Evolutionary conservation across 2,329 filamentous ascomycete species (phyloP), one percentile per base, ranked within the genome.

Genomic region (Neonectria punicea): DNA sequence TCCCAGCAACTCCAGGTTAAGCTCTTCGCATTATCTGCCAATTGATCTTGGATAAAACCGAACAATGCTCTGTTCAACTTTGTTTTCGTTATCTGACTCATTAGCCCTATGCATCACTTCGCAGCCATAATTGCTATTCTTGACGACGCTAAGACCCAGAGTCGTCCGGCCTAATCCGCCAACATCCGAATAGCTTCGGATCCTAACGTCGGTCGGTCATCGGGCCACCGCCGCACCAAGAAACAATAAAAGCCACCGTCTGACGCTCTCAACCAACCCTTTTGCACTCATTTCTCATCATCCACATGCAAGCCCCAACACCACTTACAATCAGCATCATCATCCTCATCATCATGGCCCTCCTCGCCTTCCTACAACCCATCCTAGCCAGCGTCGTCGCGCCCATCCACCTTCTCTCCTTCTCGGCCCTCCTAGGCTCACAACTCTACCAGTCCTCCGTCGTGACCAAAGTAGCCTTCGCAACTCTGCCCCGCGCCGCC

Each of bases 391-490:
- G 76, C 32, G 69, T 80, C 30, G 68, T 80, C 36, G 76, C 76
- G 0, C 77, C 79, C 4, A 62, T 76, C 16, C 81, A 83, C 54
- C 72, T 82, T 34, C 69, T 82, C 16, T 75, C 76, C 41, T 82
- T 79, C 67, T 82, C 80, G 5, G 70, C 76, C 2, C 76, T 83
- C 1, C 73, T 83, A 0, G 81, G 81, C 50, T 77, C 77, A 1
- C 73, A 79, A 18, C 75, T 83, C 13, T 83, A 80, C 65, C 80
- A 82, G 46, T 76, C 75, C 22, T 82, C 82, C 16, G 53, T 78
- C 63, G 63, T 77, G 11, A 80, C 80, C 13, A 82, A 81, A 36
- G 66, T 82, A 6, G 74, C 74, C 50, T 76, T 74, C 56, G 59
- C 67, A 6, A 68, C 75, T 2, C 75, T 83, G 2, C 80, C 81